Conservation (phyloP, 2,329 filamentous ascomycete species). For the Mollisiaceae sp. region DNA sequence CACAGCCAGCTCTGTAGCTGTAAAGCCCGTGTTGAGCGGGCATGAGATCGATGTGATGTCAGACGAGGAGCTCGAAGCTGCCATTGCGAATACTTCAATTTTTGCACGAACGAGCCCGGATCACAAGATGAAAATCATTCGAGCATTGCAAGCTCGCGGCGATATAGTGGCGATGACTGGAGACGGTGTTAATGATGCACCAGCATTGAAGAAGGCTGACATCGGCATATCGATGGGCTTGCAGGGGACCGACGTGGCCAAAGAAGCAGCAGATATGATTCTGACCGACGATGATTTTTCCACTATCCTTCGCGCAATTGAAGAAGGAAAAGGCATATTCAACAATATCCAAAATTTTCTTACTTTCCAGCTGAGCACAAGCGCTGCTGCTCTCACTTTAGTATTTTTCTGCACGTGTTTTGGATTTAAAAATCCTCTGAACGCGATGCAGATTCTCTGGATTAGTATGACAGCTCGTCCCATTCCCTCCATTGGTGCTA, state of each 20-base stretch:
- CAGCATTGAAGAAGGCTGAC: constrained; percentile 94
- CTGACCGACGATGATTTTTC: constrained; percentile 88
- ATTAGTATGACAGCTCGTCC: constrained; percentile 73
- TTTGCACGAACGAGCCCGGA: constrained; percentile 97
- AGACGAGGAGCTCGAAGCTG: constrained; percentile 80
- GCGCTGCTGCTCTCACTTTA: constrained; percentile 87
- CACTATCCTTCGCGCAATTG: constrained; percentile 91
- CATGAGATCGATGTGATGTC: constrained; percentile 95
- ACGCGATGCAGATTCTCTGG: constrained; percentile 99
- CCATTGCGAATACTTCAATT: constrained; percentile 87
- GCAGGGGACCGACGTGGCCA: constrained; percentile 94
- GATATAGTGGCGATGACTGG: constrained; percentile 99
- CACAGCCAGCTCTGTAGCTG: constrained; percentile 59
- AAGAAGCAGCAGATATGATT: constrained; percentile 95
- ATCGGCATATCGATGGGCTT: constrained; percentile 98
- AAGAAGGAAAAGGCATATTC: constrained; percentile 99
- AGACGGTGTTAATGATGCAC: constrained; percentile 96
- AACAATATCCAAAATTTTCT: constrained; percentile 99
- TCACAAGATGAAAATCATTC: constrained; percentile 97
- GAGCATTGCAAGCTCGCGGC: constrained; percentile 86
- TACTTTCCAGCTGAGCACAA: constrained; percentile 97
- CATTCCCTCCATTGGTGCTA: constrained; percentile 19
- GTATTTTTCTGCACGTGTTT: constrained; percentile 92
- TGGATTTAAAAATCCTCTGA: constrained; percentile 93
- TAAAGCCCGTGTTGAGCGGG: constrained; percentile 79